Evolutionary conservation across 306 rosid species (phyloP).

Genomic region (Quercus engelmannii): DNA sequence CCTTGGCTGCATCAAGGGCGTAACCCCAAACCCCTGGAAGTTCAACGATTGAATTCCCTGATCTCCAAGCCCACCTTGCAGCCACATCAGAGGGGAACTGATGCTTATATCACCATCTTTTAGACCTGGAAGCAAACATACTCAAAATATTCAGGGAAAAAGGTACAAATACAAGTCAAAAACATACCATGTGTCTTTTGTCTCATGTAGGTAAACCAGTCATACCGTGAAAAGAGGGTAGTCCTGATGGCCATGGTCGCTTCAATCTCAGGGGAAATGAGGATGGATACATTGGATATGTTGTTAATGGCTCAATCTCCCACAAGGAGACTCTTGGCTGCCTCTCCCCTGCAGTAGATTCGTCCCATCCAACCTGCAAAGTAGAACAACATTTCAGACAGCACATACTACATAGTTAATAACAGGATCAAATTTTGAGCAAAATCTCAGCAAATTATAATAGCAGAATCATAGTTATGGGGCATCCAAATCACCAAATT

Average conservation of each 20-base stretch:
- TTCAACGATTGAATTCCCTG: conserved; percentile 75
- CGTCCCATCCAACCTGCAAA: conserved; percentile 98
- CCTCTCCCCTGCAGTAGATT: conserved; percentile 96
- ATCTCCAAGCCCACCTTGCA: conserved; percentile 60
- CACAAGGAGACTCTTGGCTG: conserved; percentile 96
- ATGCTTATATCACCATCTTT: conserved; percentile 81
- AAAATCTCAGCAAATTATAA: conserved; percentile 28
- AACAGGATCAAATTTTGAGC: neutral
- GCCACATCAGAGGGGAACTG: conserved; percentile 78
- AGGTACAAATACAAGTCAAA: neutral
- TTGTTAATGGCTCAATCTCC: conserved; percentile 97
- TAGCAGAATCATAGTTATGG: neutral
- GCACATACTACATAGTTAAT: neutral
- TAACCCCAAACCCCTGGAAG: conserved; percentile 74
- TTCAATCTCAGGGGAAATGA: conserved; percentile 87
- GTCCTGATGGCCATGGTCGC: conserved; percentile 92
- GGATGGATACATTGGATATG: conserved; percentile 97
- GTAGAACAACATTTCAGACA: no score
- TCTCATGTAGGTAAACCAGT: neutral
- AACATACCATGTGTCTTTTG: neutral
- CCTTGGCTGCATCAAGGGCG: conserved; percentile 92
- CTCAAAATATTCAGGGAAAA: neutral
- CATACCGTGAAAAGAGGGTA: conserved; percentile 83
- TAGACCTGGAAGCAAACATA: conserved; percentile 30
- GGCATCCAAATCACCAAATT: conserved; percentile 12